Evolutionary conservation across 345 rosid genomes (phyloP), one percentile per base, ranked within the genome.

Genomic region (thale cress (Arabidopsis thaliana)): DNA sequence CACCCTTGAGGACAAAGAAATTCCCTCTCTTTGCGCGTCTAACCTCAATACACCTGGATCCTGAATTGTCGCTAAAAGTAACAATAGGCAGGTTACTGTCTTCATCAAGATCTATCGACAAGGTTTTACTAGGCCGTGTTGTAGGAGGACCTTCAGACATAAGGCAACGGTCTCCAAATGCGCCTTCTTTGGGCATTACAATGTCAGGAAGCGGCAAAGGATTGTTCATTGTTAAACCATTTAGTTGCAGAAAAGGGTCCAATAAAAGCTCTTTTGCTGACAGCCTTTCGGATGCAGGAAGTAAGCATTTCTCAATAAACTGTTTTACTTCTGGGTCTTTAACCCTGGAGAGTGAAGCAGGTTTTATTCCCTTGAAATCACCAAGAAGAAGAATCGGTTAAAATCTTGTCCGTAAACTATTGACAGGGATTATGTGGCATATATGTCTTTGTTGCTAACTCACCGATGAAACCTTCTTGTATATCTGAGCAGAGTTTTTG

Each of bases 241-340:
- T 87, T 59, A 76, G 80, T 71, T 85, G 91, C 32, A 95, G 87
- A 74, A 87, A 95, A 46, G 93, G 86, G 55, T 95, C 96, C 74
- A 69, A 58, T 32, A 95, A 64, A 77, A 94, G 97, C 61, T 88
- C 99, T 66, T 69, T 82, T 2, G 97, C 99, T 48, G 99, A 82
- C 57, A 83, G 66, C 80, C 99, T 90, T 78, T 83, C 80, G 23
- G 91, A 67, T 59, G 93, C 97, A 51, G 97, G 89, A 62, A 89
- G 87, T 32, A 95, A 74, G 72, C 97, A 95, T 83, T 90, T 92
- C 82, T 95, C 97, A 71, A 95, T 90, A 77, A 95, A 89, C 51
- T 36, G 74, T 77, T 85, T 90, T 57, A 95, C 86, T 56, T 84
- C 87, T 37, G 83, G 85, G 64, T 92, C 93, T 72, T 82, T 85